Base-by-base conservation (phyloP, 2,329 filamentous ascomycete species). In the Lachnellula hyalina region DNA sequence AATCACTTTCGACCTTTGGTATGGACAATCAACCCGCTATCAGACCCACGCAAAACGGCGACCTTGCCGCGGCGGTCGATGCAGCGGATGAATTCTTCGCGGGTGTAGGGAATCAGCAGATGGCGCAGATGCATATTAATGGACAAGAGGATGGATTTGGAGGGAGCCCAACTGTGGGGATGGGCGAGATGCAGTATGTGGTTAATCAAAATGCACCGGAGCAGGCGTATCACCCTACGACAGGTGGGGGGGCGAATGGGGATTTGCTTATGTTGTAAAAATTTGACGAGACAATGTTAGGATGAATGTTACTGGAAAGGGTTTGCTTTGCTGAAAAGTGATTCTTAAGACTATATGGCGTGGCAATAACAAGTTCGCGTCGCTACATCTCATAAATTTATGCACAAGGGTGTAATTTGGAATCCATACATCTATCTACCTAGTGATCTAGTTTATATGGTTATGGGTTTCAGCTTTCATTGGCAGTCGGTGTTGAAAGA, bases 81-180 rank as follows among this genome's bases (percentile, higher is more conserved):
- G 91, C 94, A 52, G 93, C 92, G 9, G 93, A 96, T 67, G 84
- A 86, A 15, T 96, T 96, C 72, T 97, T 96, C 72, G 85, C 88
- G 15, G 87, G 84, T 45, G 77, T 91, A n/a, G 85, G 86, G 1
- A 82, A 75, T 56, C 82, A 86, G 69, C 85, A 89, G 68, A 88
- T 91, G 85, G 83, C 82, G 4, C 79, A 82, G 15, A 83, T 92
- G 81, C 78, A 80, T 54, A 77, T 91, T 55, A 80, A 83, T 62
- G 75, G 69, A 47, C 76, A 78, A 53, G 76, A 84, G 46, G 85
- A 86, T 62, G 82, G 82, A 14, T 86, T 86, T 67, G 84, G 83
- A 19, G 83, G 82, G 48, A 67, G 65, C 53, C 67, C 68, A 4
- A 60, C 58, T 4, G 79, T 77, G 34, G 77, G 76, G 21, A 77